These are phyloP conservation scores for Aureobasidium leucospermi DNA, from an alignment of 2,329 filamentous ascomycete genomes.

Conservation along the genomic window DNA sequence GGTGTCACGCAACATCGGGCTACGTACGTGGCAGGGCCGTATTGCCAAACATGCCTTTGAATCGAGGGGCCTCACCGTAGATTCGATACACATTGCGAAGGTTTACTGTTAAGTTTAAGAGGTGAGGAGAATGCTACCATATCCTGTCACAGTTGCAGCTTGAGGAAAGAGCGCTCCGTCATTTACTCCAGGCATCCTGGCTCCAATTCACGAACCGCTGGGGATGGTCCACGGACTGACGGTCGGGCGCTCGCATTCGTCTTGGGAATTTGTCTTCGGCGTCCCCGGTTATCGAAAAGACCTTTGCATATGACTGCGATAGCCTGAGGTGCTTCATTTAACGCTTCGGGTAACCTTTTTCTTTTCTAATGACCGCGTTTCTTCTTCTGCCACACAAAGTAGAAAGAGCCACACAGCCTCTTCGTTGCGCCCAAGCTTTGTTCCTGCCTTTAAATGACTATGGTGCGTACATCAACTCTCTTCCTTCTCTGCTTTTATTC, in stretches of 20 bases:
- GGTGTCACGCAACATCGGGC: neutral
- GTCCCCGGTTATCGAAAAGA: neutral
- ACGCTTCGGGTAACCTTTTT: constrained; percentile 4
- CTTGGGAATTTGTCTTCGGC: neutral
- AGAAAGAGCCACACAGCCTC: neutral
- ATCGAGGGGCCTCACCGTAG: constrained; percentile 2
- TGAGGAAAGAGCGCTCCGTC: neutral
- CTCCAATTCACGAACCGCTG: neutral
- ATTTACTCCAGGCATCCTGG: neutral
- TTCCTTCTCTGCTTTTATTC: neutral
- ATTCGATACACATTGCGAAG: neutral
- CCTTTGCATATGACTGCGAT: neutral
- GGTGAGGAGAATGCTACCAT: constrained; percentile 1
- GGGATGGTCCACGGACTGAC: neutral
- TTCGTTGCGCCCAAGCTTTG: neutral
- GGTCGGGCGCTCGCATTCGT: neutral
- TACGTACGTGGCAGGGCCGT: constrained; percentile 3
- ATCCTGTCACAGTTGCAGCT: neutral
- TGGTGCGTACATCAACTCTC: neutral
- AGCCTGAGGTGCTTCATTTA: constrained; percentile 9
- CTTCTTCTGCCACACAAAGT: neutral
- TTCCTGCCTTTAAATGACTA: neutral
- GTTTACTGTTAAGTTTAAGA: neutral
- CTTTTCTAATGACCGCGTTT: neutral
- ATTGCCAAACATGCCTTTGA: neutral